Percentiles rank a stretch among this genome's conserved stretches.
Evolutionary conservation across 805 yeast genomes (phyloP).

Genomic region (Sugiyamaella qingdaonensis): DNA sequence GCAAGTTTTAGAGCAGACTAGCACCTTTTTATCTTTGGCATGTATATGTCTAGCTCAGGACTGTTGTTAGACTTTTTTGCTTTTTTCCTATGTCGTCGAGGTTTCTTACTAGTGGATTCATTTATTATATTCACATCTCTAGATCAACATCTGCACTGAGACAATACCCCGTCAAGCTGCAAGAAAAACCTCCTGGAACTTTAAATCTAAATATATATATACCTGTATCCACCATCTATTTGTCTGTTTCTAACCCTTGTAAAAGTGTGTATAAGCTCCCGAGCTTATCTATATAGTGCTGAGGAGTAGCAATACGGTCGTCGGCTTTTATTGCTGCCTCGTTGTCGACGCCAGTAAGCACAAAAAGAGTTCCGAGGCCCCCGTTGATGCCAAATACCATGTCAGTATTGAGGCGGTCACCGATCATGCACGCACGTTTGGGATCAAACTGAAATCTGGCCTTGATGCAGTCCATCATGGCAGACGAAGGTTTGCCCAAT

Average conservation of each 20-base stretch:
- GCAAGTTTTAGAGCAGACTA: too few species aligned
- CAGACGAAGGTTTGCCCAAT: conserved; percentile 87
- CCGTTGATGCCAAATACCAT: conserved; percentile 88
- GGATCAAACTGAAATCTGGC: conserved; percentile 55
- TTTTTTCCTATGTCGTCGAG: too few species aligned
- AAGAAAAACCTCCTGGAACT: background rate
- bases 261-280: conserved; percentile 70
- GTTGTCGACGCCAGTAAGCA: conserved; percentile 86
- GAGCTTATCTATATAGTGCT: conserved; percentile 61
- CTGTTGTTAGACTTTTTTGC: too few species aligned
- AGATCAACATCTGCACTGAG: too few species aligned
- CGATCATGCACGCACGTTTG: conserved; percentile 76
- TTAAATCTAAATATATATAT: background rate
- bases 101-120: background rate
- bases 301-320: conserved; percentile 48
- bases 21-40: too few species aligned
- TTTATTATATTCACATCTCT: background rate
- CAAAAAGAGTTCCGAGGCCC: conserved; percentile 81
- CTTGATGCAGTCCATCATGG: conserved; percentile 86
- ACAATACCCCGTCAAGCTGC: background rate
- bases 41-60: too few species aligned
- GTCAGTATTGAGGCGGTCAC: conserved; percentile 93
- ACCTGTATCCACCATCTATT: too few species aligned
- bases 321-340: conserved; percentile 52
- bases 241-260: too few species aligned